Evolutionary conservation across 306 rosid genomes (phyloP).

Genomic region (Argentina anserina): DNA sequence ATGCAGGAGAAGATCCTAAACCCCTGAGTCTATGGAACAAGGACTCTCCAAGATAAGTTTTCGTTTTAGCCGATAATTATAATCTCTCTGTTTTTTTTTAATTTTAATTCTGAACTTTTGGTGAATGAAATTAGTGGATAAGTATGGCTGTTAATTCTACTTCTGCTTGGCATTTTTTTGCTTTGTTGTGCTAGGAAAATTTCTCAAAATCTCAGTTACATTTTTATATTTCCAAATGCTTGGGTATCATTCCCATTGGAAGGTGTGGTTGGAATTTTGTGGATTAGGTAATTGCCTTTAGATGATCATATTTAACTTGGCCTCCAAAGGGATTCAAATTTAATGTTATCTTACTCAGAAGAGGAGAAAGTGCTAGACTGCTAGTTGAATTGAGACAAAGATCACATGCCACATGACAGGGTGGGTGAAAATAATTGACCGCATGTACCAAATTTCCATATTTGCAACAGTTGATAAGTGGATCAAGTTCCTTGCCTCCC

Average conservation of each 20-base stretch:
- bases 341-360: neutral
- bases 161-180: too few relatives aligned
- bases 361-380: slow-evolving; percentile 4
- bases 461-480: neutral
- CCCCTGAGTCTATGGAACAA: too few relatives aligned
- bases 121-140: too few relatives aligned
- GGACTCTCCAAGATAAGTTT: too few relatives aligned
- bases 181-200: neutral
- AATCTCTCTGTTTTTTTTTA: too few relatives aligned
- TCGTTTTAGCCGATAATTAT: too few relatives aligned
- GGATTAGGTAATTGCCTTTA: slow-evolving; percentile 16
- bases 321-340: neutral
- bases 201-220: neutral
- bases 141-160: too few relatives aligned
- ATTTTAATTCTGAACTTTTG: too few relatives aligned
- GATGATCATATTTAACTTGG: too few relatives aligned
- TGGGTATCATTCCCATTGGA: slow-evolving; percentile 6
- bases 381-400: slow-evolving; percentile 4
- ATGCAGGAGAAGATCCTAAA: too few relatives aligned
- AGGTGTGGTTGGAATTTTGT: slow-evolving; percentile 4
- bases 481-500: neutral
- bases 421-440: slow-evolving; percentile 4
- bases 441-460: neutral
- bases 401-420: neutral
- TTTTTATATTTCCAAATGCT: neutral